Evolutionary conservation across 495 filamentous ascomycete genomes (phyloP), one percentile per base, ranked within the genome.

Genomic region (Penicillium roqueforti): DNA sequence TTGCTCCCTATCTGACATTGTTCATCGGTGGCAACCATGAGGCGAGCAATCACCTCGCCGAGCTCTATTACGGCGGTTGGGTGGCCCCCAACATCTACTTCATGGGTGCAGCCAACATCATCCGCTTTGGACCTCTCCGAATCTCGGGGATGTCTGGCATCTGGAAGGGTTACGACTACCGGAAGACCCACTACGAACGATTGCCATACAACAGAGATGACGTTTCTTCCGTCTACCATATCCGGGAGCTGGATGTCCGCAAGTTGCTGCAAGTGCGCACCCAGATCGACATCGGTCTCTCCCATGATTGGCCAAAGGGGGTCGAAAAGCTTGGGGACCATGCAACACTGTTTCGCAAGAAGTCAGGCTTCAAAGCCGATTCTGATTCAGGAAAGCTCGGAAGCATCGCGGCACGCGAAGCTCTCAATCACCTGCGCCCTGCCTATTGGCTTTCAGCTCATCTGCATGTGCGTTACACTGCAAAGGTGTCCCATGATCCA

Each of bases 21-120:
- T 97, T 97, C 68, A 81, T 96, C 45, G 92, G 85, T 34, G 93
- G 93, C 7, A 98, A 98, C 65, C 93, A 98, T 57, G 93, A 98
- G 68, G 91, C 93, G 0, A 84, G 87, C 55, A 90, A 87, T 29
- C 79, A 97, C 65, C 67, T 96, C 0, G 91, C 81, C 73, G 93
- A 98, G 64, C 80, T 98, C 3, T 95, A 89, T 73, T 95, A 97
- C 66, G 93, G 93, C 37, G 93, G 93, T 34, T 98, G 93, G 93
- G 93, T 89, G 2, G 92, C 92, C 1, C 91, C 88, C 16, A 96
- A 92, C 48, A 98, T 98, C 47, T 98, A 95, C 75, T 98, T 95
- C 73, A 69, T 97, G 59, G 93, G 93, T 38, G 91, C 91, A 11
- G 88, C 93, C 23, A 95, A 92, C 59, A 84, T 97, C 8, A 61